These are phyloP conservation scores for Nemania sp. DNA, from an alignment of 2,329 filamentous ascomycete genomes.

Conservation along the genomic window DNA sequence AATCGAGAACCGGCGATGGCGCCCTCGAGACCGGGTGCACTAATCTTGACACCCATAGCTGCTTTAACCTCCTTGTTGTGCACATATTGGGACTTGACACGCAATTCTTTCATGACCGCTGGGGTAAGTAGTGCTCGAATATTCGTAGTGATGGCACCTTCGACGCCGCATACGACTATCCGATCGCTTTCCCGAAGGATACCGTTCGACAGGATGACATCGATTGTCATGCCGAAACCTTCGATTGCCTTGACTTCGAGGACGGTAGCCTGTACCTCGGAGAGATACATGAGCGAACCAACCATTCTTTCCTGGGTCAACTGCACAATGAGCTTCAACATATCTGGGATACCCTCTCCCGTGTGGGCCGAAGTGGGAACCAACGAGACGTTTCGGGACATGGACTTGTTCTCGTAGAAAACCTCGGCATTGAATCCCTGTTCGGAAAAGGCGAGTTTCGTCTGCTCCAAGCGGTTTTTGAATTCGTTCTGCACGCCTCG, in stretches of 20 bases:
- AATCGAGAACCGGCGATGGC: slow-evolving; percentile 96
- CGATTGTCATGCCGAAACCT: slow-evolving; percentile 97
- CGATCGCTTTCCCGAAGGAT: slow-evolving; percentile 91
- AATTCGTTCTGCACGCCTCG: slow-evolving; percentile 96
- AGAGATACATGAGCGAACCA: slow-evolving; percentile 95
- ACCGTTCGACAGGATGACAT: slow-evolving; percentile 95
- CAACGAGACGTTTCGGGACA: slow-evolving; percentile 92
- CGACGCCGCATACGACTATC: slow-evolving; percentile 94
- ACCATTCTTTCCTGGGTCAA: slow-evolving; percentile 98
- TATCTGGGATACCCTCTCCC: slow-evolving; percentile 98
- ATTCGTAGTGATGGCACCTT: slow-evolving; percentile 92
- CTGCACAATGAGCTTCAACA: slow-evolving; percentile 92
- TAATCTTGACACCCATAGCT: slow-evolving; percentile 97
- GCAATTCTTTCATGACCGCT: slow-evolving; percentile 88
- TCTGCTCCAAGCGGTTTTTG: slow-evolving; percentile 83
- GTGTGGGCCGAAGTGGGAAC: slow-evolving; percentile 97
- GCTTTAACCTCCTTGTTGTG: slow-evolving; percentile 99
- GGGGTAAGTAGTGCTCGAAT: slow-evolving; percentile 93
- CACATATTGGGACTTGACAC: slow-evolving; percentile 93
- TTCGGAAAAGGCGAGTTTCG: slow-evolving; percentile 92
- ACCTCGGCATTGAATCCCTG: slow-evolving; percentile 98
- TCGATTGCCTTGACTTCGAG: slow-evolving; percentile 99
- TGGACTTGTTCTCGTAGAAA: slow-evolving; percentile 97
- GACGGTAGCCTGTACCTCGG: slow-evolving; percentile 95
- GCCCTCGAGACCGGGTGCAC: slow-evolving; percentile 90